Conservation (phyloP, 148 eudicot genomes). For the Rhododendron ferrugineum region DNA sequence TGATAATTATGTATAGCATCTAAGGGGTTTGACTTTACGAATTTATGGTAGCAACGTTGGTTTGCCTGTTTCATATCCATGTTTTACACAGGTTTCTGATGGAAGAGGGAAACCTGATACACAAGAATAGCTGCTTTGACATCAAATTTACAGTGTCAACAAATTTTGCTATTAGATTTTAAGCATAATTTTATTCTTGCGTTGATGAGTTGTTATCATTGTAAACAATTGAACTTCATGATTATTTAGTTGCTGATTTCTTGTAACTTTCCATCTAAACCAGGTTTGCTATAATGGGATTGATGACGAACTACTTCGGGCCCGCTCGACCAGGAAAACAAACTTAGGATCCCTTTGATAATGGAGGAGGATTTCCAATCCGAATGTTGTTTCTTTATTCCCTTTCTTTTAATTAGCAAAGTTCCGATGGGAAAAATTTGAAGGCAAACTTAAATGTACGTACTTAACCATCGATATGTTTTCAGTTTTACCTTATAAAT, state of each 20-base stretch:
- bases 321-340: slow-evolving; percentile 23
- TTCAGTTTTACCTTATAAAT: not conserved
- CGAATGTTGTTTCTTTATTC: not conserved
- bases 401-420: not conserved
- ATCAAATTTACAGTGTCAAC: not conserved
- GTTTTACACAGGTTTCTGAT: not conserved
- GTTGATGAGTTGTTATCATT: not conserved
- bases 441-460: not conserved
- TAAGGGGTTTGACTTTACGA: not conserved
- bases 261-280: not conserved
- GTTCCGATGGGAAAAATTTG: not conserved
- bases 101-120: not conserved
- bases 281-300: slow-evolving; percentile 70
- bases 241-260: not conserved
- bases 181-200: not conserved
- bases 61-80: not conserved
- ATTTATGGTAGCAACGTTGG: not conserved
- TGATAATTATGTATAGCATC: not conserved
- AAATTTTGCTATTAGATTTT: not conserved
- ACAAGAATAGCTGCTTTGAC: not conserved
- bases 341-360: not conserved
- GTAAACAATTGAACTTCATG: not conserved
- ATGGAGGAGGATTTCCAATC: not conserved
- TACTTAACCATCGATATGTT: not conserved
- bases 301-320: slow-evolving; percentile 52